Conservation (phyloP, 1,284 basidiomycete genomes). For the Ceraceosorus guamensis region DNA sequence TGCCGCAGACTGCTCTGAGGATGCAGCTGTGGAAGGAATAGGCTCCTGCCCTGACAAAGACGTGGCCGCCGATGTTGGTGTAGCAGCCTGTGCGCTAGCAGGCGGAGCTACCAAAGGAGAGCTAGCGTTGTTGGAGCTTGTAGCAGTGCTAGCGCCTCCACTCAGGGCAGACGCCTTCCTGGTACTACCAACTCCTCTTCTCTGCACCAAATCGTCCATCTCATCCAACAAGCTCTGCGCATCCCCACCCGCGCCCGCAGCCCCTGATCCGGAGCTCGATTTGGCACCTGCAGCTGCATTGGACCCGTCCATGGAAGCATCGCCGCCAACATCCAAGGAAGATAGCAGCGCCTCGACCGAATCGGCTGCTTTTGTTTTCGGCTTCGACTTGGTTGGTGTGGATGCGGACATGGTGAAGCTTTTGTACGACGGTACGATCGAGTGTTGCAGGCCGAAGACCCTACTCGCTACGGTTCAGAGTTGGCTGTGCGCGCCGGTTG, state of each 20-base stretch:
- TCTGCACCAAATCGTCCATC: conserved; percentile 44
- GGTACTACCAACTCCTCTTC: too few species aligned
- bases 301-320: too few species aligned
- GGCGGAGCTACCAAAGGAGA: conserved; percentile 1
- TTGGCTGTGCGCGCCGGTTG: too few species aligned
- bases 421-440: too few species aligned
- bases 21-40: neutral
- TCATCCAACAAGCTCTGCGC: conserved; percentile 46
- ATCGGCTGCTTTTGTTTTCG: conserved; percentile 1
- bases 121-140: neutral
- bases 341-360: conserved; percentile 43
- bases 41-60: neutral
- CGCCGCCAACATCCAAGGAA: conserved; percentile 43
- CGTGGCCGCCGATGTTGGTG: conserved; percentile 2
- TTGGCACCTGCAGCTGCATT: too few species aligned
- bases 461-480: too few species aligned
- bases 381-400: neutral
- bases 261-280: too few species aligned
- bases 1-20: neutral
- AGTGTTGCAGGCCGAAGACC: too few species aligned
- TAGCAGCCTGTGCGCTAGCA: neutral
- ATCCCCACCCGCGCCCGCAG: conserved; percentile 27
- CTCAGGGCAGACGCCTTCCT: too few species aligned
- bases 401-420: too few species aligned
- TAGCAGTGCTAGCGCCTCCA: conserved; percentile 10